Conservation (phyloP, 2,329 filamentous ascomycete genomes). For the Coniochaeta hoffmannii region DNA sequence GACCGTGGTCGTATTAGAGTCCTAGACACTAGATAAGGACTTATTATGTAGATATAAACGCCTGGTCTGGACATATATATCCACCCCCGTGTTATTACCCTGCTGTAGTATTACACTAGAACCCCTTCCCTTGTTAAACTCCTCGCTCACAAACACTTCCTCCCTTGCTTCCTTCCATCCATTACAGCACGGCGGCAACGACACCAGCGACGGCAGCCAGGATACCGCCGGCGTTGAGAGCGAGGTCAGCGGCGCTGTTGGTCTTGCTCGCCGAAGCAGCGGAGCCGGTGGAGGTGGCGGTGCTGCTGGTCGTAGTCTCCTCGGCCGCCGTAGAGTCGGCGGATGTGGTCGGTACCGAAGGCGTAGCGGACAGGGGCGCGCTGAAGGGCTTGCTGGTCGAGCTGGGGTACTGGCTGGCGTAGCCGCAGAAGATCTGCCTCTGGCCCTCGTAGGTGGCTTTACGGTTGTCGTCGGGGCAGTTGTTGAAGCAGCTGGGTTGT, state of each 20-base stretch:
- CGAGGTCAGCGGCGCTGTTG: conserved; percentile 18
- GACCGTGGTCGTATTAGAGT: background rate
- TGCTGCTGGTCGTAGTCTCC: conserved; percentile 7
- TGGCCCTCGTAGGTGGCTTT: conserved; percentile 25
- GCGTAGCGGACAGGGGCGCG: conserved; percentile 15
- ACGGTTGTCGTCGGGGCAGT: conserved; percentile 44
- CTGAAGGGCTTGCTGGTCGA: conserved; percentile 17
- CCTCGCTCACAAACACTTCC: background rate
- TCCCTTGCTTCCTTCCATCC: background rate
- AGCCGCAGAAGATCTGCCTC: conserved; percentile 36
- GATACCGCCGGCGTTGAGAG: conserved; percentile 20
- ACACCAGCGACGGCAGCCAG: conserved; percentile 23
- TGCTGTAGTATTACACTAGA: background rate
- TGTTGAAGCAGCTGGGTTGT: conserved; percentile 42
- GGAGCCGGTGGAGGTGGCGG: conserved; percentile 8
- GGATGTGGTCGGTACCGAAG: conserved; percentile 14
- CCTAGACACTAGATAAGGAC: background rate
- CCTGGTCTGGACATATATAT: background rate
- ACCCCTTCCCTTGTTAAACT: background rate
- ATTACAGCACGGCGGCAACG: conserved; percentile 22
- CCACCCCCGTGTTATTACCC: background rate
- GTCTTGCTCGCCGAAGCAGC: conserved; percentile 8
- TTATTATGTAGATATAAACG: background rate
- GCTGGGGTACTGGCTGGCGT: conserved; percentile 35
- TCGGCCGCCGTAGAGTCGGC: conserved; percentile 13